These are phyloP conservation scores for Cryptosporidium meleagridis DNA, from an alignment of 169 alveolate species.

Conservation along the genomic window DNA sequence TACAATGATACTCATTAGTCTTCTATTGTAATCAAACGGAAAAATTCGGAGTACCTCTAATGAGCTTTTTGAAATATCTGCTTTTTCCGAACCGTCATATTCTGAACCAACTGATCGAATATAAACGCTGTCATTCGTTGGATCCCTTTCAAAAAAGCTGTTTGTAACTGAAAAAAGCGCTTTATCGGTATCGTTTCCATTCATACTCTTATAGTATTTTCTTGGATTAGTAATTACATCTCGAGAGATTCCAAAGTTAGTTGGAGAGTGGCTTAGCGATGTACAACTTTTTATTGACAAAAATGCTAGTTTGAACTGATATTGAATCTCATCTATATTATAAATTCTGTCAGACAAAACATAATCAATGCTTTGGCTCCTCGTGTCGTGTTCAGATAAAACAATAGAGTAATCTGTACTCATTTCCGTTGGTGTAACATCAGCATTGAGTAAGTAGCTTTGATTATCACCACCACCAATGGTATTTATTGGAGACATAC, in stretches of 20 bases:
- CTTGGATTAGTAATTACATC: slow-evolving; percentile 17
- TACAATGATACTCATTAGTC: slow-evolving; percentile 61
- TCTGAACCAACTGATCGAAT: neutral
- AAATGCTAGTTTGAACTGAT: slow-evolving; percentile 5
- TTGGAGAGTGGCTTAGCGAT: slow-evolving; percentile 44
- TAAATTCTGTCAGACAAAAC: neutral
- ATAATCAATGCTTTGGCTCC: neutral
- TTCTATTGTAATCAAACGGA: slow-evolving; percentile 60
- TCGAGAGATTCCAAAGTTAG: slow-evolving; percentile 22
- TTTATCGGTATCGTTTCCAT: slow-evolving; percentile 68
- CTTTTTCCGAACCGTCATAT: neutral
- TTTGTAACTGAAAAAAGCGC: slow-evolving; percentile 54
- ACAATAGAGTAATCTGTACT: neutral
- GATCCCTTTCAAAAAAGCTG: slow-evolving; percentile 52
- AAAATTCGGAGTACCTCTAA: slow-evolving; percentile 58
- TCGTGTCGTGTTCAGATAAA: neutral
- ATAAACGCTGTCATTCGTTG: slow-evolving; percentile 1
- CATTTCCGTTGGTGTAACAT: neutral
- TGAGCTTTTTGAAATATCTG: neutral
- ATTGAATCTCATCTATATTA: neutral
- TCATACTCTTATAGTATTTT: slow-evolving; percentile 4
- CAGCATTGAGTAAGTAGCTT: neutral
- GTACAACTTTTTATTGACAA: slow-evolving; percentile 66
- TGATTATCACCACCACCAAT: neutral
- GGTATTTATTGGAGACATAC: slow-evolving; percentile 72